Percentiles rank a stretch among this genome's conserved stretches.
Conservation (phyloP, 2,329 filamentous ascomycete species). For the Neophaeococcomyces aloes region DNA sequence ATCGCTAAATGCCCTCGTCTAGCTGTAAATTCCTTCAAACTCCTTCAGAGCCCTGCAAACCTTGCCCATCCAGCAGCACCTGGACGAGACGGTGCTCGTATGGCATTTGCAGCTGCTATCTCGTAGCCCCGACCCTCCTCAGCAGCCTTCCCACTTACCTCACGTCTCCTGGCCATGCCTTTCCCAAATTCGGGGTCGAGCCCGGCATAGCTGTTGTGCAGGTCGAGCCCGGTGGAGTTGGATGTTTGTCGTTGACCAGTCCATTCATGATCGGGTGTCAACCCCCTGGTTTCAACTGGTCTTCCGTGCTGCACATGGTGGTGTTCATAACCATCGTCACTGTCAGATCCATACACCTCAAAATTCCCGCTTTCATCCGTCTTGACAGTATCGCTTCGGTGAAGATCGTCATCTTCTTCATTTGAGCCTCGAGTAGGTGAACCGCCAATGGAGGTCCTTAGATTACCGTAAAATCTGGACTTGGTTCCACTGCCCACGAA, state of each 20-base stretch:
- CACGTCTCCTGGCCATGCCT: conserved; percentile 36
- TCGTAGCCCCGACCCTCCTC: conserved; percentile 33
- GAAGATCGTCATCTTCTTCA: conserved; percentile 12
- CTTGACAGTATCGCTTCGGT: conserved; percentile 19
- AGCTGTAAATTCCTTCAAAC: no score
- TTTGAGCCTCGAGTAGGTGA: conserved; percentile 6
- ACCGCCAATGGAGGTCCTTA: conserved; percentile 17
- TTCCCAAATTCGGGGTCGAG: conserved; percentile 20
- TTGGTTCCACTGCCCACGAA: conserved; percentile 27
- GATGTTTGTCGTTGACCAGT: conserved; percentile 16
- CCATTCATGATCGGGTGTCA: conserved; percentile 9
- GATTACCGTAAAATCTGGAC: conserved; percentile 31
- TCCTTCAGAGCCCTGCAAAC: no score
- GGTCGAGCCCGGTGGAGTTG: conserved; percentile 19
- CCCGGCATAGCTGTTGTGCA: conserved; percentile 19
- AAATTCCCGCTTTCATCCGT: conserved; percentile 19
- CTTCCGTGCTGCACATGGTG: conserved; percentile 33
- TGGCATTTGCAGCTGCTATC: conserved; percentile 4
- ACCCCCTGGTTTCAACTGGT: conserved; percentile 28
- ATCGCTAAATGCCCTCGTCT: no score
- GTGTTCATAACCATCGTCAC: conserved; percentile 11
- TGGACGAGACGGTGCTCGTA: no score
- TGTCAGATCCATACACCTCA: conserved; percentile 15
- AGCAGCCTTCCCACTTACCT: conserved; percentile 38
- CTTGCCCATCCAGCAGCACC: no score